phyloP scores from a whole-genome alignment of 2,329 filamentous ascomycete species.

The Ramularia endophylla region DNA sequence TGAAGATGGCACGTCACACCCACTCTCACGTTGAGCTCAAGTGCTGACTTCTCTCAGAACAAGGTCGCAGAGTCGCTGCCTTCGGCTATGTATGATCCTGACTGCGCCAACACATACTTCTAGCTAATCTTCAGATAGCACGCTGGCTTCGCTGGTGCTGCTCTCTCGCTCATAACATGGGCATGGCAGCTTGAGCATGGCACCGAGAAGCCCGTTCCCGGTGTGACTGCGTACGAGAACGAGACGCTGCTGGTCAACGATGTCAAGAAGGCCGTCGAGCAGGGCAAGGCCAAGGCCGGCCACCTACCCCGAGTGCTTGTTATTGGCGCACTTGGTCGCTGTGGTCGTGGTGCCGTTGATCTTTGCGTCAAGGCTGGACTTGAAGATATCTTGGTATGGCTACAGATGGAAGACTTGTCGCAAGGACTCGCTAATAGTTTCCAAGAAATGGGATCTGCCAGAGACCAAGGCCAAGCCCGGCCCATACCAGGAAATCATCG shows the following conservation, averaged over 20 bases:
- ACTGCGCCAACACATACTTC: neutral
- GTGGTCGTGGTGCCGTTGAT: constrained; percentile 78
- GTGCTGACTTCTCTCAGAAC: constrained; percentile 35
- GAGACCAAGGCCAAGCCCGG: constrained; percentile 64
- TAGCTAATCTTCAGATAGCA: constrained; percentile 50
- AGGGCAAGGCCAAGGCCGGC: constrained; percentile 61
- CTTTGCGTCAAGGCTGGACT: constrained; percentile 70
- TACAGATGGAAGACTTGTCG: neutral
- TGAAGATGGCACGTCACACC: constrained; percentile 45
- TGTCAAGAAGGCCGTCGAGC: constrained; percentile 64
- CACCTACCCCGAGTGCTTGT: constrained; percentile 69
- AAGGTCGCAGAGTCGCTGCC: constrained; percentile 63
- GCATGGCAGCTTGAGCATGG: constrained; percentile 72
- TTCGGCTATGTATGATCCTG: constrained; percentile 49
- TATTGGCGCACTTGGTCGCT: constrained; percentile 72
- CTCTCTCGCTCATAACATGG: constrained; percentile 69
- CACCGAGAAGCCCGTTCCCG: constrained; percentile 58
- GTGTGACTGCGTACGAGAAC: constrained; percentile 64
- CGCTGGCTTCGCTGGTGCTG: constrained; percentile 65
- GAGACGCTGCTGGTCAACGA: constrained; percentile 67
- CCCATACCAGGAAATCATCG: constrained; percentile 32
- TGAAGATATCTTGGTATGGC: constrained; percentile 53
- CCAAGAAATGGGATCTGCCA: constrained; percentile 63
- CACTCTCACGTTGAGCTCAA: neutral
- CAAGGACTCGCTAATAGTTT: constrained; percentile 1